Percentiles rank a stretch among this genome's conserved stretches.
Conservation (phyloP, 2,329 filamentous ascomycete species). For the Cladosporium sp. region DNA sequence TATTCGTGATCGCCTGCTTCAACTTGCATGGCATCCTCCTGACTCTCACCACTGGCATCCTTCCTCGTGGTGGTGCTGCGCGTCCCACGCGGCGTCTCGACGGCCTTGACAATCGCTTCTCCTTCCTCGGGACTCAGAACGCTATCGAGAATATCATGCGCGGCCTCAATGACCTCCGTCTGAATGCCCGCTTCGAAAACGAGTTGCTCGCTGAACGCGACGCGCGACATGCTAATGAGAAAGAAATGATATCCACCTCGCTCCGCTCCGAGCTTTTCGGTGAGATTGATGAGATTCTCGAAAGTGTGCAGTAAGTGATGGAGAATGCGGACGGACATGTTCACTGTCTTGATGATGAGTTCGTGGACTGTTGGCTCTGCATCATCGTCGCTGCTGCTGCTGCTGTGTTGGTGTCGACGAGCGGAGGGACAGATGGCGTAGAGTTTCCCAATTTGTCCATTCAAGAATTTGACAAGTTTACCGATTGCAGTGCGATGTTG, state of each 20-base stretch:
- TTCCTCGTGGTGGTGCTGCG: constrained; percentile 4
- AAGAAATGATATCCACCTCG: constrained; percentile 77
- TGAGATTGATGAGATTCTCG: constrained; percentile 60
- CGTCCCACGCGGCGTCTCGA: constrained; percentile 34
- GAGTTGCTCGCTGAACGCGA: constrained; percentile 81
- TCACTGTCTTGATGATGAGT: constrained; percentile 49
- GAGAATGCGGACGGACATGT: constrained; percentile 57
- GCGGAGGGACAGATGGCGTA: constrained; percentile 38
- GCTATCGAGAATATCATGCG: constrained; percentile 76
- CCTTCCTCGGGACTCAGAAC: constrained; percentile 76
- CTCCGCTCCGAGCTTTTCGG: constrained; percentile 65
- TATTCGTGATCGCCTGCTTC: constrained; percentile 5
- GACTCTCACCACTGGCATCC: constrained; percentile 2
- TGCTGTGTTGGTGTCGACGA: neutral
- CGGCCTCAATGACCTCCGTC: constrained; percentile 73
- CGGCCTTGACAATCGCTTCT: constrained; percentile 52
- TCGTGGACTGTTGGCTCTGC: constrained; percentile 31
- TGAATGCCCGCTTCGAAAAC: constrained; percentile 74
- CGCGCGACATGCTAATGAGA: constrained; percentile 70
- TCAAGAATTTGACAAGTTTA: constrained; percentile 68
- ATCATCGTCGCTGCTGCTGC: constrained; percentile 13
- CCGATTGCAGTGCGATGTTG: constrained; percentile 67
- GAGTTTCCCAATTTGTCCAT: constrained; percentile 64
- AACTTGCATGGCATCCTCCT: constrained; percentile 8
- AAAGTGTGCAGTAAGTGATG: constrained; percentile 55